Conservation (phyloP, 805 yeast genomes). For the Lipomyces chichibuensis region DNA sequence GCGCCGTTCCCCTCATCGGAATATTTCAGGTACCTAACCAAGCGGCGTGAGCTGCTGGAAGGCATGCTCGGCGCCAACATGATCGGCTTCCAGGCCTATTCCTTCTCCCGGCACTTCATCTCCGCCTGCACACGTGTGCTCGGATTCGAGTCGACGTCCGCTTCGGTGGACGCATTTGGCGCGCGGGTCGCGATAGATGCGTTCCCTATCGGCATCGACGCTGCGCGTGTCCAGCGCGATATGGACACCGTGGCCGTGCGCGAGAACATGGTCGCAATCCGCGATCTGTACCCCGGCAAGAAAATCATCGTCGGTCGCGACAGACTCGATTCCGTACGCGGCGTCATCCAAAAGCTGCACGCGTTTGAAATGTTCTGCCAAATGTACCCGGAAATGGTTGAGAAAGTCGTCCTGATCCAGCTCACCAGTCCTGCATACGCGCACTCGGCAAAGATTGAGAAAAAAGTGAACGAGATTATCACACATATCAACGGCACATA, state of each 20-base stretch:
- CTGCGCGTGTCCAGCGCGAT: conserved; percentile 65
- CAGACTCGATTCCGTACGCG: conserved; percentile 86
- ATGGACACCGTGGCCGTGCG: conserved; percentile 50
- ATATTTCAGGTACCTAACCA: conserved; percentile 85
- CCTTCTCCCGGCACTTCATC: conserved; percentile 87
- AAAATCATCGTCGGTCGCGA: conserved; percentile 93
- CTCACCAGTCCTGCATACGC: conserved; percentile 81
- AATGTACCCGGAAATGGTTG: conserved; percentile 91
- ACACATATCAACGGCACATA: conserved; percentile 80
- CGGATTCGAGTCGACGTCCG: conserved; percentile 63
- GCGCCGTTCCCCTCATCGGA: conserved; percentile 96
- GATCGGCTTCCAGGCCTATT: conserved; percentile 81
- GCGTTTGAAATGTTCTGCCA: conserved; percentile 87
- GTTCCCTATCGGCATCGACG: conserved; percentile 89
- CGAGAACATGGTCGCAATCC: conserved; percentile 65
- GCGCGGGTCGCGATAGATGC: conserved; percentile 71
- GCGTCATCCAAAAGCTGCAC: conserved; percentile 88
- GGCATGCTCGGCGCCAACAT: conserved; percentile 91
- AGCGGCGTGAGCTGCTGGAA: conserved; percentile 77
- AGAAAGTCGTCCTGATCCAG: conserved; percentile 84
- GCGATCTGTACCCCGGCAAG: conserved; percentile 48
- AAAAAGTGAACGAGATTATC: conserved; percentile 80
- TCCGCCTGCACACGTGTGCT: conserved; percentile 85
- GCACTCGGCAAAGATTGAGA: conserved; percentile 66
- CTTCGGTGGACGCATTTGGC: conserved; percentile 64